These are phyloP conservation scores for Santalum album DNA, from an alignment of 164 flowering plant species.

Conservation along the genomic window DNA sequence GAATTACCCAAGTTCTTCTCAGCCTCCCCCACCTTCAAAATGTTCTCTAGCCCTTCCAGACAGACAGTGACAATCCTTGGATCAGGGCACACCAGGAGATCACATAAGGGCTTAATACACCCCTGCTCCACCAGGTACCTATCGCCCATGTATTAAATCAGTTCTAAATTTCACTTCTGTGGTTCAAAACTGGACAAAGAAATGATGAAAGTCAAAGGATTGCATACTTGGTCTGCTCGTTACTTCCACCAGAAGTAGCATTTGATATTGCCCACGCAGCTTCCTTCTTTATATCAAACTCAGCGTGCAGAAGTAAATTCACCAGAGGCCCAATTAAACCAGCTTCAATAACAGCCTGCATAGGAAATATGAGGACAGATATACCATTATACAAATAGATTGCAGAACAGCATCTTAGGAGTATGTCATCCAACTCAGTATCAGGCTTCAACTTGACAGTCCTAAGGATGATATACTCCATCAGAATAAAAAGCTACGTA, in stretches of 20 bases:
- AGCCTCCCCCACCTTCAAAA: slow-evolving; percentile 69
- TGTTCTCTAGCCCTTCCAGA: slow-evolving; percentile 69
- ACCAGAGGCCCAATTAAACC: slow-evolving; percentile 62
- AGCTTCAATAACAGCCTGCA: slow-evolving; percentile 75
- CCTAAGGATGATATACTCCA: too few relatives aligned
- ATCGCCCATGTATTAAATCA: not conserved
- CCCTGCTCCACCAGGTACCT: slow-evolving; percentile 58
- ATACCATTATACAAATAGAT: not conserved
- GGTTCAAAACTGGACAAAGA: not conserved
- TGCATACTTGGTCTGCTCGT: slow-evolving; percentile 68
- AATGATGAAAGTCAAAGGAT: not conserved
- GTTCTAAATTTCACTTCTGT: not conserved
- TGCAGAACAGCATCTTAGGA: too few relatives aligned
- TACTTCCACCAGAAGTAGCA: slow-evolving; percentile 81
- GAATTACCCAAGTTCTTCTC: slow-evolving; percentile 44
- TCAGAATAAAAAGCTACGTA: too few relatives aligned
- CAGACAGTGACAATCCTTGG: slow-evolving; percentile 67
- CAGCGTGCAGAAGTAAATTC: slow-evolving; percentile 72
- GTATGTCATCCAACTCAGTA: too few relatives aligned
- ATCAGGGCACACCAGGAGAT: slow-evolving; percentile 67
- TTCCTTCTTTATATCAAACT: slow-evolving; percentile 78
- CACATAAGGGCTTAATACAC: slow-evolving; percentile 71
- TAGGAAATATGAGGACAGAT: not conserved
- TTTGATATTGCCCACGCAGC: slow-evolving; percentile 90
- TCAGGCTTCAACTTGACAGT: too few relatives aligned